phyloP scores from a whole-genome alignment of 805 yeast genomes.

The Kodamaea hsintzibuensis region DNA sequence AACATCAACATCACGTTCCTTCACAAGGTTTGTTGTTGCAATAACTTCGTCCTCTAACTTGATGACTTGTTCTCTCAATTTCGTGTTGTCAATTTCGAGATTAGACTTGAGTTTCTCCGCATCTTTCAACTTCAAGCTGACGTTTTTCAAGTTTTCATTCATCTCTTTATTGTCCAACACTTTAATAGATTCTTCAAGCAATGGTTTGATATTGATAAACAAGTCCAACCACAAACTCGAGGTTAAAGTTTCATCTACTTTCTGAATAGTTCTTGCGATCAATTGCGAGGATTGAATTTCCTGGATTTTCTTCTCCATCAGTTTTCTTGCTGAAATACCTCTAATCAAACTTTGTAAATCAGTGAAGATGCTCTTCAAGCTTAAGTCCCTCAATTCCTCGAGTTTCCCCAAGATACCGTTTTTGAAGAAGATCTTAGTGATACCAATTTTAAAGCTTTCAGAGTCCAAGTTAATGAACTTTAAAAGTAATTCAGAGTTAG shows the following conservation, averaged over 20 bases:
- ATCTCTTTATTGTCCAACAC: slow-evolving; percentile 57
- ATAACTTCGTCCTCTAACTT: slow-evolving; percentile 36
- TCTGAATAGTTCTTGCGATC: slow-evolving; percentile 59
- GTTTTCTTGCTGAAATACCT: slow-evolving; percentile 60
- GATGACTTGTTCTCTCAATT: slow-evolving; percentile 38
- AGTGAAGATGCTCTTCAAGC: slow-evolving; percentile 55
- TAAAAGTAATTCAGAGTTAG: slow-evolving; percentile 68
- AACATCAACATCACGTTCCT: slow-evolving; percentile 50
- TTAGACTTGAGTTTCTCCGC: slow-evolving; percentile 30
- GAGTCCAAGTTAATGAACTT: slow-evolving; percentile 61
- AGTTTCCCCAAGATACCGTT: slow-evolving; percentile 76
- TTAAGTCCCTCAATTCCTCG: slow-evolving; percentile 73
- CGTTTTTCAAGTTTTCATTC: slow-evolving; percentile 53
- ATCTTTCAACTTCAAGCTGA: slow-evolving; percentile 46
- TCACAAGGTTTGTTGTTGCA: slow-evolving; percentile 30
- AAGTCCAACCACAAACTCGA: slow-evolving; percentile 80
- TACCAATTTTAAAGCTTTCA: slow-evolving; percentile 63
- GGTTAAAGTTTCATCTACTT: slow-evolving; percentile 45
- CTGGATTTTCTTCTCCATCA: slow-evolving; percentile 48
- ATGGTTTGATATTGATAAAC: slow-evolving; percentile 70
- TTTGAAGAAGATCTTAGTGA: slow-evolving; percentile 72
- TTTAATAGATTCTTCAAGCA: slow-evolving; percentile 63
- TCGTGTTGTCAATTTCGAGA: slow-evolving; percentile 36
- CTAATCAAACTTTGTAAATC: slow-evolving; percentile 63
- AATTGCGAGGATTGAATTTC: slow-evolving; percentile 71